A percentile compares a stretch with the other conserved stretches of the same genome.
Evolutionary conservation across 2,329 filamentous ascomycete species (phyloP).

Genomic region (Phialophora verrucosa): DNA sequence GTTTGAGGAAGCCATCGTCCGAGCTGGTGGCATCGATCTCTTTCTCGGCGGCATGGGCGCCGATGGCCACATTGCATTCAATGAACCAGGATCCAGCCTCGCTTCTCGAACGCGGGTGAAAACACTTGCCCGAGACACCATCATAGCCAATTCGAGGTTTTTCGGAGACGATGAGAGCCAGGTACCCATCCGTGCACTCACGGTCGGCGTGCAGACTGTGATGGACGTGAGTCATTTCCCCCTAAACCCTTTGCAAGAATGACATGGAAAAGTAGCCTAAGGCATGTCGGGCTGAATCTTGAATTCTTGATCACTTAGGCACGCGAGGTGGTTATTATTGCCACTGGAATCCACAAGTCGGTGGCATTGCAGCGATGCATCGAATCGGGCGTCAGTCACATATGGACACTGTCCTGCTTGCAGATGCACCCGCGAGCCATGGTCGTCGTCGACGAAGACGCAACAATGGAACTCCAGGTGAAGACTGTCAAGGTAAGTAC

Average conservation of each 20-base stretch:
- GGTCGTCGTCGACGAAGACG: constrained; percentile 83
- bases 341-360: constrained; percentile 80
- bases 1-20: constrained; percentile 79
- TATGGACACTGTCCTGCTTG: constrained; percentile 84
- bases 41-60: constrained; percentile 85
- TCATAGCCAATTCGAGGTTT: constrained; percentile 83
- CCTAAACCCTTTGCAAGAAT: too few relatives aligned
- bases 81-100: constrained; percentile 82
- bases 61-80: constrained; percentile 89
- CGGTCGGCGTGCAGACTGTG: constrained; percentile 82
- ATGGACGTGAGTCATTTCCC: constrained; percentile 64
- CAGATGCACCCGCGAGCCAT: constrained; percentile 82
- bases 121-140: constrained; percentile 85
- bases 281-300: too few relatives aligned
- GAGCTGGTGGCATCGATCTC: constrained; percentile 78
- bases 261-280: too few relatives aligned
- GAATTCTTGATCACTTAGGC: too few relatives aligned
- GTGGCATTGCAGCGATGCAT: constrained; percentile 79
- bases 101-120: constrained; percentile 81
- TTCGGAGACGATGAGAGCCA: constrained; percentile 74
- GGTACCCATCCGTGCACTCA: constrained; percentile 82
- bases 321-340: constrained; percentile 79
- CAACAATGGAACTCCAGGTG: constrained; percentile 74
- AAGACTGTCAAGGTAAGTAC: constrained; percentile 66
- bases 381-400: constrained; percentile 83